phyloP scores from a whole-genome alignment of 352 stramenopile genomes.

The Thalassiosira oceanica region DNA sequence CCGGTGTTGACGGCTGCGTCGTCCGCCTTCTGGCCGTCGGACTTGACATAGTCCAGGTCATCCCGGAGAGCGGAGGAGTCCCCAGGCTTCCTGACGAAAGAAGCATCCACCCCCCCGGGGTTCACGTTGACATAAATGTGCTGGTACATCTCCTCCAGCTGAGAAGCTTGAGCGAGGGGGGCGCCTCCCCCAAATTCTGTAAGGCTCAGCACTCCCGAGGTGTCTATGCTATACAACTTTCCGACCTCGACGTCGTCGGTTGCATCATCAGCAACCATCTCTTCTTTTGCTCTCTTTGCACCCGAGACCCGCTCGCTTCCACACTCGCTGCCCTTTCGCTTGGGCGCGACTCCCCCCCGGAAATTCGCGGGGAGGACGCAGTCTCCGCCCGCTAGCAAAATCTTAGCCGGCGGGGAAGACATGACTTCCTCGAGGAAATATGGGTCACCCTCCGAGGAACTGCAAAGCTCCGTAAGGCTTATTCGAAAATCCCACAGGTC shows the following conservation, averaged over 20 bases:
- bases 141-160: background rate
- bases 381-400: conserved; percentile 3
- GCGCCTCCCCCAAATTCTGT: no score
- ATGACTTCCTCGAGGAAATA: background rate
- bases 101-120: background rate
- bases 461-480: background rate
- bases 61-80: background rate
- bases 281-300: no score
- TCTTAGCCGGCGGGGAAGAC: background rate
- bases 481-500: background rate
- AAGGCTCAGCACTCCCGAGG: background rate
- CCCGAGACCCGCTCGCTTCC: background rate
- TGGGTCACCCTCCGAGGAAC: background rate
- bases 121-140: background rate
- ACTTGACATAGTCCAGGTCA: background rate
- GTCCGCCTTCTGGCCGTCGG: conserved; percentile 10
- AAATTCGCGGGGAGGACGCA: background rate
- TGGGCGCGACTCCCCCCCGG: background rate
- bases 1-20: background rate
- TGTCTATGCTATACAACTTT: background rate
- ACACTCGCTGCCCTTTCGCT: background rate
- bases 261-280: no score
- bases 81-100: background rate
- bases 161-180: background rate
- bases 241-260: background rate